Evolutionary conservation across 2,329 filamentous ascomycete species (phyloP), one percentile per base, ranked within the genome.

Genomic region (Lasiodiplodia sp.): DNA sequence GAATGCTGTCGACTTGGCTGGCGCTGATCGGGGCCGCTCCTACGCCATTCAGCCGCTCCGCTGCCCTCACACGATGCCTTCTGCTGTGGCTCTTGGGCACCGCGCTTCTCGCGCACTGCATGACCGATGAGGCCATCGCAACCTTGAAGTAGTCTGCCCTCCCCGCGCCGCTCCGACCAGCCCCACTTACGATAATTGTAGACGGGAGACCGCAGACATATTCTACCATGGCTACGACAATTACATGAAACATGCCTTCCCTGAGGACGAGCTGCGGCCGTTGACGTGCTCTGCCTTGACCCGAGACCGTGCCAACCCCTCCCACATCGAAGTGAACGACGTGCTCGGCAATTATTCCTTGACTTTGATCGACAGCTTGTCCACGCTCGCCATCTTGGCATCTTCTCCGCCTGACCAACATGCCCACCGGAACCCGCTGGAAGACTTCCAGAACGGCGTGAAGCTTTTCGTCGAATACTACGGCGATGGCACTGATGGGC

Each of bases 191-290:
- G 37, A 8, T 28, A 23, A 25, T 21, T 47, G 18, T 69, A 83
- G 82, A 73, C 81, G 82, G 73, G 83, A 85, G 71, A 84, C 84
- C 31, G 74, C 77, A 69, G 86, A 92, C 73, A 93, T 98, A 87
- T 98, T 98, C 84, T 97, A 97, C 80, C 96, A 99, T 84, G 96
- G 96, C 70, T 98, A 90, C 83, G 90, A 94, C 81, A 97, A 95
- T 80, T 99, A 99, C 83, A 96, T 97, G 90, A 83, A 88, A 72
- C 86, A 97, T 80, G 96, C 94, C 69, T 99, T 97, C 76, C 96
- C 96, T 14, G 96, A 98, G 80, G 96, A 99, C 77, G 96, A 96
- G 88, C 84, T 99, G 68, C 92, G 93, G 56, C 96, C 96, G 10
- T 83, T 99, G 23, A 90, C 93, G 31, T 99, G 96, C 81, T 84